Base-by-base conservation (phyloP, 257 asterid genomes). In the Ballota nigra region DNA sequence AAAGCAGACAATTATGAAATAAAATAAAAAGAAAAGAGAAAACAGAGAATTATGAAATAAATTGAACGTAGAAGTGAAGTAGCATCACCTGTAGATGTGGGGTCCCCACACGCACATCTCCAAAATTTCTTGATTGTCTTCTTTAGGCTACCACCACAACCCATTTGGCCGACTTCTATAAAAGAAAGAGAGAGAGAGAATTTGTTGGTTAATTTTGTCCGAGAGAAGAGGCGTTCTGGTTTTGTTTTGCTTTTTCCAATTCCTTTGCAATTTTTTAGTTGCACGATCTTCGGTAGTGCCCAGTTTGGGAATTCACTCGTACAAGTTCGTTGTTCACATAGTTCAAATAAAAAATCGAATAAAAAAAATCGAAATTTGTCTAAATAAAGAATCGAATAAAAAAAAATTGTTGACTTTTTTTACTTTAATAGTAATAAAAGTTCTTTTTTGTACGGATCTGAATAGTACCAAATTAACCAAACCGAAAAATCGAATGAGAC, bases 11-110 rank as follows among this genome's bases (percentile, higher is more conserved):
- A 33, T 23, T 10, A 16, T 18, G 49, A 12, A 40, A n/a, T n/a
- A n/a, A n/a, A 3, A 11, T 26, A 1, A 57, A 8, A n/a, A 13
- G 16, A n/a, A 12, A 19, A 49, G 34, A 20, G 20, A 11, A 62
- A 2, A 8, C 38, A 41, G 23, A 19, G 22, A 20, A 18, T 18
- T 18, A 52, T 3, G 19, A 12, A 6, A 20, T 2, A 22, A 29
- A 78, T n/a, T 74, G 76, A 74, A 74, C 83, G 77, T 79, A 78
- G 79, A 79, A 79, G 83, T 57, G 69, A 78, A 78, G 77, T 13
- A 31, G 58, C 7, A 63, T 36, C 63, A 78, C 83, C 83, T 72
- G 77, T 19, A 23, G 60, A 0, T 8, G 59, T 52, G 28, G 72
- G 56, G 67, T 64, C 68, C 15, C 72, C 75, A 75, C 74, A 74